Conservation (phyloP, 208 protist species). For the Leishmania tropica region DNA sequence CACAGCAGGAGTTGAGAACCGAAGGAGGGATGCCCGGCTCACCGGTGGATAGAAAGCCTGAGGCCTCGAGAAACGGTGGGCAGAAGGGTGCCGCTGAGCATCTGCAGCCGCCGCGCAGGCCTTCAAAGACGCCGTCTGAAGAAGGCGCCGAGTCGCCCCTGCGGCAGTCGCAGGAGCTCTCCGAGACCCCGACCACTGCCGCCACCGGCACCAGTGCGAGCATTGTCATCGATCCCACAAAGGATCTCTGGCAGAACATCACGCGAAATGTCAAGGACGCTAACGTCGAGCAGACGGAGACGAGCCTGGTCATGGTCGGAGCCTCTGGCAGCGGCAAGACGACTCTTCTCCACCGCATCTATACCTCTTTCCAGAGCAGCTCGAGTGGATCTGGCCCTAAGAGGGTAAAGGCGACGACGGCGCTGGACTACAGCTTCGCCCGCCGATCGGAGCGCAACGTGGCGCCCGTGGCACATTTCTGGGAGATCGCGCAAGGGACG, state of each 20-base stretch:
- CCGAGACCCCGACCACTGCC: slow-evolving; percentile 7
- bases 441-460: slow-evolving; percentile 79
- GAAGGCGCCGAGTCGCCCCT: not conserved
- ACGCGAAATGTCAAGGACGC: slow-evolving; percentile 72
- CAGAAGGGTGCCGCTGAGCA: not conserved
- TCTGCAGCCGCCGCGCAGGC: too few relatives aligned
- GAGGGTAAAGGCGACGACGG: slow-evolving; percentile 86
- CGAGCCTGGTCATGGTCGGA: slow-evolving; percentile 77
- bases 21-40: not conserved
- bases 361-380: slow-evolving; percentile 49
- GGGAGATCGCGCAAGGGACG: slow-evolving; percentile 88
- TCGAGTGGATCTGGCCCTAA: slow-evolving; percentile 31
- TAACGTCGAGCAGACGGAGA: slow-evolving; percentile 61
- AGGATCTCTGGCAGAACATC: slow-evolving; percentile 92
- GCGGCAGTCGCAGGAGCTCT: slow-evolving; percentile 7
- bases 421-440: slow-evolving; percentile 88
- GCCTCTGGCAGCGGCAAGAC: slow-evolving; percentile 79
- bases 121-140: not conserved
- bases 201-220: slow-evolving; percentile 18
- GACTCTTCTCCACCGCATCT: slow-evolving; percentile 77
- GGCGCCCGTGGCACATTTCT: slow-evolving; percentile 88
- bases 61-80: not conserved
- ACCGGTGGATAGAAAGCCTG: not conserved
- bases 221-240: slow-evolving; percentile 76
- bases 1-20: not conserved